These are phyloP conservation scores for Phoenix dactylifera DNA, from an alignment of 176 grass and related monocot genomes.

Conservation along the genomic window DNA sequence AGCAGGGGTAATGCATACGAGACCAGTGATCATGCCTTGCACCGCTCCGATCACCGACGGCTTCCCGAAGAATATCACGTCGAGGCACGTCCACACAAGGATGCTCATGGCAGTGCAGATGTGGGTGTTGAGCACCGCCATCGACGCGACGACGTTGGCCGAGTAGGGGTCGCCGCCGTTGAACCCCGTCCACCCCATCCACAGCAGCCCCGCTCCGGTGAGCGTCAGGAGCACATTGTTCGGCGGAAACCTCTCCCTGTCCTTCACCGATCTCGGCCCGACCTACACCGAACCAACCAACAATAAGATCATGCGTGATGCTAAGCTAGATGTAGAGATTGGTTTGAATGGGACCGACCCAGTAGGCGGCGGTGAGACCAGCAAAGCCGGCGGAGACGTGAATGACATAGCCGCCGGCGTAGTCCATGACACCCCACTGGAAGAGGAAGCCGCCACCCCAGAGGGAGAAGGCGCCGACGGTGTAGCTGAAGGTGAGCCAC, in stretches of 20 bases:
- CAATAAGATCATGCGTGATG: too few relatives aligned
- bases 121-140: conserved; percentile 90
- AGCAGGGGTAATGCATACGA: conserved; percentile 84
- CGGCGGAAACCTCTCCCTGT: conserved; percentile 80
- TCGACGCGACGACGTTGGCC: conserved; percentile 67
- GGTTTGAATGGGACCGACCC: conserved; percentile 16
- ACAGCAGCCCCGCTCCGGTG: conserved; percentile 73
- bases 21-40: conserved; percentile 91
- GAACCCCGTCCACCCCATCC: conserved; percentile 96
- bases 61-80: conserved; percentile 90
- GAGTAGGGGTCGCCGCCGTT: conserved; percentile 87
- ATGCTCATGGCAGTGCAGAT: conserved; percentile 81
- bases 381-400: conserved; percentile 85
- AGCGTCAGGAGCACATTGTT: conserved; percentile 91
- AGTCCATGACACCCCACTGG: conserved; percentile 96
- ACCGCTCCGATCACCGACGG: conserved; percentile 88
- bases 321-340: too few relatives aligned
- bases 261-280: conserved; percentile 76
- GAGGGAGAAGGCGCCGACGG: conserved; percentile 77
- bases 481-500: conserved; percentile 97
- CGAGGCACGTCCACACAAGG: conserved; percentile 85
- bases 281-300: conserved; percentile 21
- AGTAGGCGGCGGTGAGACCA: conserved; percentile 78
- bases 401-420: conserved; percentile 90
- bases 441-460: conserved; percentile 95